Base-by-base conservation (phyloP, 306 rosid genomes). In the Neltuma alba region DNA sequence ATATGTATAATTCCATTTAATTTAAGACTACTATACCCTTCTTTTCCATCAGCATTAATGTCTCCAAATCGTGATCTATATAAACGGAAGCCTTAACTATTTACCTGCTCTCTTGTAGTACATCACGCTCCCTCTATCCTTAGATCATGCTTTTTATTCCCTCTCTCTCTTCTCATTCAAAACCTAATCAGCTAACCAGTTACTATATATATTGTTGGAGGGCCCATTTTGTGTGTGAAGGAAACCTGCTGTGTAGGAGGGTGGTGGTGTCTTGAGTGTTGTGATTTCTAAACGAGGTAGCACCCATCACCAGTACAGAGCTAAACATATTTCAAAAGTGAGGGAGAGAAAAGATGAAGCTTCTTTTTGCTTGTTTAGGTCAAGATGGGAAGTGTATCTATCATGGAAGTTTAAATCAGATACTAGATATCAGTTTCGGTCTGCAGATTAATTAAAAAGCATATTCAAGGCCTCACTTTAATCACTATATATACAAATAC, bases 381-480 rank as follows among this genome's bases (percentile, higher is more conserved):
- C 18, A 41, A 69, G 21, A 69, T 13, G 6, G 74, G 30, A 69
- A 41, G 74, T 69, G 74, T 25, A 69, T 41, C n/a, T 66, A 63
- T 60, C 66, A 64, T 64, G 70, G 44, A n/a, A 36, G 31, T 9
- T 38, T 66, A 42, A 41, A 64, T 34, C 44, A 64, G 45, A 64
- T 64, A 36, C 12, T 15, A 25, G 14, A n/a, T n/a, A 68, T 38
- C 34, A 21, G 12, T 36, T 65, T 65, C 27, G 31, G 30, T 38
- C 20, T 4, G 14, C 20, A 28, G 25, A 66, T 25, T 23, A 25
- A 66, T 37, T 1, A 5, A 38, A 55, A n/a, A 38, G 41, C 3
- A 48, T 13, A 12, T 30, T 30, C 10, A 18, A 20, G 64, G 0
- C n/a, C 34, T 60, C 66, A 28, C 66, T 60, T 60, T 60, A 60